These are phyloP conservation scores for Talaromyces islandicus DNA, from an alignment of 2,329 filamentous ascomycete genomes.

Conservation along the genomic window DNA sequence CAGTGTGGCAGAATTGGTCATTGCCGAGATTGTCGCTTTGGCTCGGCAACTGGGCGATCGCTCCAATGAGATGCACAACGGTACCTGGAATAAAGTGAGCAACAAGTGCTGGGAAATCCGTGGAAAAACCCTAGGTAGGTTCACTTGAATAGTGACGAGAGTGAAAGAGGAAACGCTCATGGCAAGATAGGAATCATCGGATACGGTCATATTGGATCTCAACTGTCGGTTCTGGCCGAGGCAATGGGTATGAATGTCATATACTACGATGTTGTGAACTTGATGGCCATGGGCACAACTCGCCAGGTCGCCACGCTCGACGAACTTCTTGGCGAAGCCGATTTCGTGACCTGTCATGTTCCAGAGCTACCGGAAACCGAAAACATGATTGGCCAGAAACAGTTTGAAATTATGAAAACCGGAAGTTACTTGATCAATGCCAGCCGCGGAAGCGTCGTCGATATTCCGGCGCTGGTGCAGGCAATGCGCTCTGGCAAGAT, in stretches of 20 bases:
- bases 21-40: slow-evolving; percentile 84
- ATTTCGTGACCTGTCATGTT: slow-evolving; percentile 93
- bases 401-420: slow-evolving; percentile 84
- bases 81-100: slow-evolving; percentile 98
- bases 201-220: slow-evolving; percentile 95
- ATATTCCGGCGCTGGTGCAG: slow-evolving; percentile 86
- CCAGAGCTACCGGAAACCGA: slow-evolving; percentile 89
- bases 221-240: slow-evolving; percentile 91
- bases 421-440: slow-evolving; percentile 96
- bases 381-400: slow-evolving; percentile 75
- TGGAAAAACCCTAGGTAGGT: slow-evolving; percentile 82
- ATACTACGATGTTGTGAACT: slow-evolving; percentile 89
- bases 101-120: slow-evolving; percentile 95
- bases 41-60: slow-evolving; percentile 90
- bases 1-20: slow-evolving; percentile 92
- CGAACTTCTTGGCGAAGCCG: slow-evolving; percentile 68
- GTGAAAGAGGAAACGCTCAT: not conserved
- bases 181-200: slow-evolving; percentile 69
- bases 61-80: slow-evolving; percentile 87
- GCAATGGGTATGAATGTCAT: slow-evolving; percentile 98
- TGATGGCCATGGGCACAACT: slow-evolving; percentile 90
- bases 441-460: slow-evolving; percentile 85
- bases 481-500: slow-evolving; percentile 81
- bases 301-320: slow-evolving; percentile 75
- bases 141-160: not conserved